Conservation (phyloP, 2,329 filamentous ascomycete genomes). For the Aureobasidium sp. region DNA sequence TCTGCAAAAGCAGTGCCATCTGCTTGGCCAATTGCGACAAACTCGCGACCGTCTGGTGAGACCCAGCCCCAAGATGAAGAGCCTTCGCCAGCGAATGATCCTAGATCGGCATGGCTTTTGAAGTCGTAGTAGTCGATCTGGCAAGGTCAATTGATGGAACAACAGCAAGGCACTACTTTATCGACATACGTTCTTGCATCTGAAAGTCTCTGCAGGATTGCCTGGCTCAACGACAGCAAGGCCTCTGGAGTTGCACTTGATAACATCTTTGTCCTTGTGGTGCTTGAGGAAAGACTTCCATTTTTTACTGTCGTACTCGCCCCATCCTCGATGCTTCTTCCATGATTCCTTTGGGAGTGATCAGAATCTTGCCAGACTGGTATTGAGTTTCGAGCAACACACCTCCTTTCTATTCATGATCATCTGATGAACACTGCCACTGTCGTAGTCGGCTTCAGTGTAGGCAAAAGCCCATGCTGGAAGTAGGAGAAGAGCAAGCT, state of each 20-base stretch:
- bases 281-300: conserved; percentile 19
- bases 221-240: conserved; percentile 37
- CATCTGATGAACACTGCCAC: conserved; percentile 14
- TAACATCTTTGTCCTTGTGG: conserved; percentile 7
- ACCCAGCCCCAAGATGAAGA: conserved; percentile 51
- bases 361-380: neutral
- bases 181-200: conserved; percentile 34
- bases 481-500: neutral
- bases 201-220: conserved; percentile 43
- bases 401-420: conserved; percentile 18
- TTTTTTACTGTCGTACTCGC: conserved; percentile 22
- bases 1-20: conserved; percentile 51
- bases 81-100: conserved; percentile 39
- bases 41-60: conserved; percentile 46
- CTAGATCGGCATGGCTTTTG: conserved; percentile 47
- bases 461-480: conserved; percentile 13
- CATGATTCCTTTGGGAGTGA: conserved; percentile 13
- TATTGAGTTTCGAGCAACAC: neutral
- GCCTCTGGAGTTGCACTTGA: conserved; percentile 36
- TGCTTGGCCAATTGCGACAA: conserved; percentile 48
- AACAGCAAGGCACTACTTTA: neutral
- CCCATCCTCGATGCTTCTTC: conserved; percentile 21
- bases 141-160: conserved; percentile 18
- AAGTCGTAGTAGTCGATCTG: conserved; percentile 50
- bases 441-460: conserved; percentile 15